Base-by-base conservation (phyloP, 257 asterid genomes). In the Solanum raphanifolium region DNA sequence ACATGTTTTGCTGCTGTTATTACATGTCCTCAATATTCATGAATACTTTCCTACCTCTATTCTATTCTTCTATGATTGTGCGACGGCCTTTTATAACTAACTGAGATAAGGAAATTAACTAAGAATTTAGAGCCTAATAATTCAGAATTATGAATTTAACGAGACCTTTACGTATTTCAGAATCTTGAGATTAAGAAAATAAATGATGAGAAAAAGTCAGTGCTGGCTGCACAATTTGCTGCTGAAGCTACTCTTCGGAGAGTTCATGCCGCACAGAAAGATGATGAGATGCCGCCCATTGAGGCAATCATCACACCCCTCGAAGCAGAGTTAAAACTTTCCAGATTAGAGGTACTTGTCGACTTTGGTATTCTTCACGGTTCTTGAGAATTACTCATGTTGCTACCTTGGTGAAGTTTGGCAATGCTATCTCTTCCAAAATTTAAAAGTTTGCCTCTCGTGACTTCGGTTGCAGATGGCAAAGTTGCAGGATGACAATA, bases 181-280 rank as follows among this genome's bases (percentile, higher is more conserved):
- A 95, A 94, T 90, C 94, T 96, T 84, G 98, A 96, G 90, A 90
- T 94, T 43, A 96, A 94, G 93, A 96, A 92, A 91, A 87, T 92
- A 88, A 94, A 93, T 91, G 99, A 96, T 90, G 99, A 96, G 93
- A 96, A 93, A 89, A 96, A 93, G 90, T 92, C 95, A 73, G 94
- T 98, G 72, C 83, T 94, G 88, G 95, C 99, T 48, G 98, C 96
- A 84, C 99, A 96, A 90, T 95, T 92, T 92, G 98, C 98, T 93
- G 98, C 97, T 60, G 99, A 96, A 93, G 98, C 99, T 83, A 96
- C 98, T 13, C 98, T 96, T 86, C 94, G 99, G 87, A 91, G 98
- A 91, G 99, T 95, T 83, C 99, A 96, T 91, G 96, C 98, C 29
- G 96, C 96, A 1, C 98, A 95, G 89, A 96, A 95, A 91, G 99